Evolutionary conservation across 106 monocot genomes (phyloP).

Genomic region (Dendrobium nobile): DNA sequence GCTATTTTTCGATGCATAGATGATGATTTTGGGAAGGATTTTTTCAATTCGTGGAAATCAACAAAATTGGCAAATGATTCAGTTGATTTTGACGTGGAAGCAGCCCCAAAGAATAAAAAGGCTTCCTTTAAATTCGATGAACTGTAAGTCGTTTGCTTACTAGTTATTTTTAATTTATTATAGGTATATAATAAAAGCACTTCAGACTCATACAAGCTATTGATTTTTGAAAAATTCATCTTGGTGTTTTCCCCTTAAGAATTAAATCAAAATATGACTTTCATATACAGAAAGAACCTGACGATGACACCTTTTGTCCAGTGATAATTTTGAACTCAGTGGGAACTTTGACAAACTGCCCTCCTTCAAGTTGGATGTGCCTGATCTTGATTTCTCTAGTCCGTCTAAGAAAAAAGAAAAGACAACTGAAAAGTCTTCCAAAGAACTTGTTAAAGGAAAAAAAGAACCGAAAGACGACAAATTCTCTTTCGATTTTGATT

Average conservation of each 20-base stretch:
- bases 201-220: not conserved
- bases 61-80: constrained; percentile 34
- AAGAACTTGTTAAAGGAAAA: constrained; percentile 29
- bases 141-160: constrained; percentile 41
- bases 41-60: constrained; percentile 76
- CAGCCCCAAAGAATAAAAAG: constrained; percentile 40
- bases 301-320: constrained; percentile 18
- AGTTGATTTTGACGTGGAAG: constrained; percentile 52
- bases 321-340: constrained; percentile 81
- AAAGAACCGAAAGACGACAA: constrained; percentile 36
- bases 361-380: constrained; percentile 84
- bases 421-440: constrained; percentile 28
- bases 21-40: constrained; percentile 74
- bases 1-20: constrained; percentile 23
- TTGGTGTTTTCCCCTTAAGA: not conserved
- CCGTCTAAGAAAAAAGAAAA: constrained; percentile 46
- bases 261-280: not conserved
- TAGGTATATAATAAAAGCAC: not conserved
- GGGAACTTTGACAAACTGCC: constrained; percentile 73
- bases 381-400: constrained; percentile 76
- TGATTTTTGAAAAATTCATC: not conserved
- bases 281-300: constrained; percentile 3
- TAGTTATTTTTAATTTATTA: not conserved
- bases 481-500: constrained; percentile 89
- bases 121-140: constrained; percentile 69